These are phyloP conservation scores for Colletotrichum graminicola DNA, from an alignment of 2,329 filamentous ascomycete species.

Conservation along the genomic window DNA sequence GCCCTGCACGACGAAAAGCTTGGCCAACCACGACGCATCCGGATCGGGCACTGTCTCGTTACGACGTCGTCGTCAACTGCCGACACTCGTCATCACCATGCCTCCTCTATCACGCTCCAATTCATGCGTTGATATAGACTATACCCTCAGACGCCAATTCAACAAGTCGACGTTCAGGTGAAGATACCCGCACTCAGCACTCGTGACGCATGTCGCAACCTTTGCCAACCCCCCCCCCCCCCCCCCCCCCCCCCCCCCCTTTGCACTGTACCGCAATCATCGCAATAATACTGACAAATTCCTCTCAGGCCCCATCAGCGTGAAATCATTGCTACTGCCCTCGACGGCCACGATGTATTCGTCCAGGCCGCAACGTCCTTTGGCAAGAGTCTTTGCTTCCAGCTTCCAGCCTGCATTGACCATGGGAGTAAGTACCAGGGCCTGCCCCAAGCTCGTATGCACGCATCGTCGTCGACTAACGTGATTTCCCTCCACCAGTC, in stretches of 20 bases:
- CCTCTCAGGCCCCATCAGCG: conserved; percentile 75
- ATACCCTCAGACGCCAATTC: conserved; percentile 80
- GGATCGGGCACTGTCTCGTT: conserved; percentile 17
- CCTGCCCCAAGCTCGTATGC: conserved; percentile 24
- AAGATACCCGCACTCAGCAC: conserved; percentile 36
- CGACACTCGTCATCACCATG: conserved; percentile 49
- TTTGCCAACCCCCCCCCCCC: no score
- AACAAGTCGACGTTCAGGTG: conserved; percentile 80
- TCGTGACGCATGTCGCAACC: conserved; percentile 5
- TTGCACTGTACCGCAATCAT: background rate
- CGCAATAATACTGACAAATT: conserved; percentile 57
- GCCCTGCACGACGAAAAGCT: conserved; percentile 26
- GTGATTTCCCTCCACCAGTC: conserved; percentile 61
- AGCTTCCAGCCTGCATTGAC: conserved; percentile 89
- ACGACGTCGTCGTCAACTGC: conserved; percentile 28
- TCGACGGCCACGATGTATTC: conserved; percentile 90
- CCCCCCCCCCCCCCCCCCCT: background rate
- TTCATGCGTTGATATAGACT: conserved; percentile 75
- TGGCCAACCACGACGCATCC: conserved; percentile 19
- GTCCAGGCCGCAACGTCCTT: conserved; percentile 92
- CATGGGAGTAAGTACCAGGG: conserved; percentile 76
- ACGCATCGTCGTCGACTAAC: conserved; percentile 43
- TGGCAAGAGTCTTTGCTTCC: conserved; percentile 93
- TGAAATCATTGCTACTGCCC: conserved; percentile 85
- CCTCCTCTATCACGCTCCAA: conserved; percentile 58